phyloP scores from a whole-genome alignment of 345 rosid species.

The Chamaenerion angustifolium region DNA sequence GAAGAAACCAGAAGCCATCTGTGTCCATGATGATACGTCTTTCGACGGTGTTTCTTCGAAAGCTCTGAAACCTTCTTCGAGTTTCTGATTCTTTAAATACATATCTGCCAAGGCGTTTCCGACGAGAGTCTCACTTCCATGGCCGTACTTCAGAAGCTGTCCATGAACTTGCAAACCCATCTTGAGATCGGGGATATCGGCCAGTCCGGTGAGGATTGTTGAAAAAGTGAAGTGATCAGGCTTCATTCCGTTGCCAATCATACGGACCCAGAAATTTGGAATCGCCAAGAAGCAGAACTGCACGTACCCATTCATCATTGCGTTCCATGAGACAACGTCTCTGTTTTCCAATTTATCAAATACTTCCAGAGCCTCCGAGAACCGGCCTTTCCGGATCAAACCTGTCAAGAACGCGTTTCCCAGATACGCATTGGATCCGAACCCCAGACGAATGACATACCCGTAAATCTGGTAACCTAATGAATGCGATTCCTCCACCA shows the following conservation, averaged over 20 bases:
- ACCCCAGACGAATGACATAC: constrained; percentile 22
- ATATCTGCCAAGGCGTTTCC: constrained; percentile 35
- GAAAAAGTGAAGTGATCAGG: constrained; percentile 39
- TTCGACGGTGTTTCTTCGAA: constrained; percentile 25
- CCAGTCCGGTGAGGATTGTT: constrained; percentile 28
- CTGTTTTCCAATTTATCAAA: constrained; percentile 20
- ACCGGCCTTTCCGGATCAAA: constrained; percentile 27
- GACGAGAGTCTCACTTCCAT: constrained; percentile 27
- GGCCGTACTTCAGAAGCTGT: constrained; percentile 36
- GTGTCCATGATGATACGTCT: constrained; percentile 39
- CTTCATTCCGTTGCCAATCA: constrained; percentile 27
- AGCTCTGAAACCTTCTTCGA: constrained; percentile 23
- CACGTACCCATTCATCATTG: constrained; percentile 35
- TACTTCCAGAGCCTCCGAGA: constrained; percentile 25
- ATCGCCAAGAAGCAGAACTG: constrained; percentile 17
- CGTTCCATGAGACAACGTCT: constrained; percentile 46
- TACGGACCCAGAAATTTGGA: constrained; percentile 26
- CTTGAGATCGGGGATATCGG: constrained; percentile 17
- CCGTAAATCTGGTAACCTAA: constrained; percentile 21
- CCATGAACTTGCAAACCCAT: constrained; percentile 43
- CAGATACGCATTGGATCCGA: constrained; percentile 25
- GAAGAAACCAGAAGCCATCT: constrained; percentile 32
- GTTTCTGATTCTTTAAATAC: constrained; percentile 24
- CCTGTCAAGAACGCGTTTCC: constrained; percentile 34
- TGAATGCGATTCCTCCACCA: constrained; percentile 11